Evolutionary conservation across 2,329 filamentous ascomycete species (phyloP), one percentile per base, ranked within the genome.

Genomic region (Penicillium sp.): DNA sequence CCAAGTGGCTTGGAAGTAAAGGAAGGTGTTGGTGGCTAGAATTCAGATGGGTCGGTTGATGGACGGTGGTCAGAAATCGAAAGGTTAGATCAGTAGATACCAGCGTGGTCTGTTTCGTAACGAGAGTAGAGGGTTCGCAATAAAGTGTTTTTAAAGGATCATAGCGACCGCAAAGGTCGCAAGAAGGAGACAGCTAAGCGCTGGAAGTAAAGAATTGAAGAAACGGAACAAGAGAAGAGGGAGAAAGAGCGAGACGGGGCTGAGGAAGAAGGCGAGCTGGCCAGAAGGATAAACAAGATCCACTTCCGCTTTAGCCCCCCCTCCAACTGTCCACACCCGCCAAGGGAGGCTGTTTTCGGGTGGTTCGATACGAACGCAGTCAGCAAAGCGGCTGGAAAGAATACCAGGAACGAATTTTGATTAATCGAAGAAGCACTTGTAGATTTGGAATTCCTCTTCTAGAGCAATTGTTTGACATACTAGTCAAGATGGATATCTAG

Each of bases 281-380:
- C 65, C 66, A 64, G 59, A 63, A 63, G 59, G 44, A 64, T 62
- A 67, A 63, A 66, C 60, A 63, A 56, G 50, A 56, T 55, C 62
- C 62, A 59, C 60, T 63, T 66, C 54, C 55, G 59, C 43, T 60
- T 60, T 54, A 55, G 59, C 47, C 33, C 41, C 52, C 46, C 37
- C 36, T 33, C 19, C 49, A 39, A 27, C 31, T 31, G 31, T 31
- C 31, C 31, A 31, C 31, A 31, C 35, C 24, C 18, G 18, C 50
- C 19, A 16, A 31, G 22, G 60, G 59, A 27, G 56, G 22, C 22
- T 22, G 66, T 63, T 67, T 67, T 59, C 65, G 63, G 44, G 51
- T 16, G 56, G 59, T 18, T n/a, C 19, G 9, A 16, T 14, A 24
- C 43, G 22, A 46, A 46, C 43, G 43, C 27, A 46, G 35, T 24